Base-by-base conservation (phyloP, 257 asterid species). In the Ajuga chamaepitys region DNA sequence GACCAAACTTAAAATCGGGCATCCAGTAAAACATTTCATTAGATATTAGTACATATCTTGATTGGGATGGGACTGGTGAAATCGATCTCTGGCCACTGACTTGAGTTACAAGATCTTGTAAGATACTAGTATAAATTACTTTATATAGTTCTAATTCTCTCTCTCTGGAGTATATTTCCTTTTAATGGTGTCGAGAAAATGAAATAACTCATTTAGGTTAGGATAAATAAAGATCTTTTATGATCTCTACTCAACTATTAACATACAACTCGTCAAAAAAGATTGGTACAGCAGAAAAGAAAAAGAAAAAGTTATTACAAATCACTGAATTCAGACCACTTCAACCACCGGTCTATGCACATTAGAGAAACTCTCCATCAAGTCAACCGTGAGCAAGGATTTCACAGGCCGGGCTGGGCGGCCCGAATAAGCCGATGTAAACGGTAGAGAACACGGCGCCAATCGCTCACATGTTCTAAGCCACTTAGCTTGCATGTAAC, bases 401-500 rank as follows among this genome's bases (percentile, higher is more conserved):
- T 70, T 79, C 56, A 77, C 75, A 13, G 95, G 88, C 73, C 89
- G 72, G 75, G 82, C 17, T 2, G 74, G 46, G 5, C 80, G 79
- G 21, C 71, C 76, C 16, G 83, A 71, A 20, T 78, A 61, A 18
- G 40, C 76, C 0, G 81, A 58, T 9, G 81, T 51, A 40, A 71
- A 71, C 0, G 83, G 72, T n/a, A 64, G 42, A 1, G 85, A 24
- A 12, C 78, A 11, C 4, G 76, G 42, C 18, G 81, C 62, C 18
- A 55, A 40, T 12, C 93, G 71, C 65, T 83, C 74, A 11, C 82
- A 75, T 14, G 80, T 77, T 57, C 68, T 77, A 0, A 87, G 78
- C 98, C 98, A 93, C 76, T 93, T 93, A 5, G 97, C 96, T 58
- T 93, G 91, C 98, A 93, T 89, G 80, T 93, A 93, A 1, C 86